Evolutionary conservation across 1,284 basidiomycete species (phyloP), one percentile per base, ranked within the genome.

Genomic region (Somion occarium): DNA sequence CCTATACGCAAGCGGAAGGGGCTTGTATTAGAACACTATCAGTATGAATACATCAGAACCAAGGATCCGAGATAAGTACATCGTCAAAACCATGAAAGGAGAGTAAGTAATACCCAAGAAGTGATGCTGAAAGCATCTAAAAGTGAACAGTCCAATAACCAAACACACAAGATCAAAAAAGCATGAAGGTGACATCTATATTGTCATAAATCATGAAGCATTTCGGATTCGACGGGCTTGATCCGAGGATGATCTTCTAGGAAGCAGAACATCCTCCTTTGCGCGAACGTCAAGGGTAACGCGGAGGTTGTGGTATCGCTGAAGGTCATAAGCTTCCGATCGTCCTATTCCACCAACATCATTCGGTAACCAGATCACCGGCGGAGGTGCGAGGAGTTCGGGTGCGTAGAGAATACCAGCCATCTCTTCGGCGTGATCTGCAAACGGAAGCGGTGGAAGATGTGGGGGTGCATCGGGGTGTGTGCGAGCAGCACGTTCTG

Each of bases 311-410:
- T 89, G 86, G 62, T 86, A 88, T 57, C 78, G 80, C 61, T 83
- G 75, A 54, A 88, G 69, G 65, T 89, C 86, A 47, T 76, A 71
- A 37, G 85, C 85, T 64, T 89, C 86, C 9, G 83, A 80, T 39
- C 75, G 74, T 9, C 83, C 85, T 22, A 90, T 80, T 18, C 85
- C 85, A 18, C 82, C 79, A 2, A 74, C 71, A 62, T 91, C 88
- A 62, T 85, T 82, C 0, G 86, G 85, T 5, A 92, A 73, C 89
- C 89, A 92, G 44, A 93, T 87, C 46, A 85, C 80, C 0, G 88
- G 88, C 5, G 77, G 69, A 7, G 86, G 85, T 3, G 84, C 84
- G 52, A 89, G 76, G 38, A 92, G 73, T 64, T 89, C 88, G 1
- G 88, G 86, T 1, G 89, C 86, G 63, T 92, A 92, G 38, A 93